Base-by-base conservation (phyloP, 1,139 yeast genomes). In the Yamadazyma trypodendri region DNA sequence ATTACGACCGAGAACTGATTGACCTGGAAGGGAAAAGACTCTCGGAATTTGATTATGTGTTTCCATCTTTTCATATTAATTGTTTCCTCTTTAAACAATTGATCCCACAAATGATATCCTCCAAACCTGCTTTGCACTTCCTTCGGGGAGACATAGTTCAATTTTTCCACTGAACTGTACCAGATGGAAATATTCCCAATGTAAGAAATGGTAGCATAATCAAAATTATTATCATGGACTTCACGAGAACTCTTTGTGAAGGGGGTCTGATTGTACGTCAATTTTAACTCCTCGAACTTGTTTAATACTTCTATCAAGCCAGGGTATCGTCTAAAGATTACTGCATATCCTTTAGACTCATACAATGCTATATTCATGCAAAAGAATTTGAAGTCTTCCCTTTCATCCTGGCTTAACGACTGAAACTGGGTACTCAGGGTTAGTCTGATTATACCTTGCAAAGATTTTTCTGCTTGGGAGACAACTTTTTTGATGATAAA, bases 31-130 rank as follows among this genome's bases (percentile, higher is more conserved):
- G 68, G 60, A 43, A 68, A 70, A 10, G 57, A 50, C 34, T 60
- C 64, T 48, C 75, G 56, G 46, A 61, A 66, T 43, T 67, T 68
- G 33, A 63, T 61, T 16, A 70, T 56, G 42, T 69, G 75, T 43
- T 70, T 70, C 76, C 76, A 70, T 46, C 76, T 57, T 45, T 68
- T 68, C 36, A 69, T 57, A 43, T 68, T 68, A 54, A 69, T 67
- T 7, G 61, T 52, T 22, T 60, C 54, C 40, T 63, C 65, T 40
- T 67, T 60, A 36, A 58, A 59, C 37, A 69, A 52, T 31, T 65
- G 60, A 50, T 69, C 75, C 76, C 76, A 70, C 37, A 70, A 58
- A 46, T 68, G 69, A 42, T 51, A 57, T 0, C 76, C 76, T n/a
- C 76, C 76, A 23, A 69, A 52, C 24, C 54, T 50, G 9, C 53